These are phyloP conservation scores for Cephalotrichum gorgonifer DNA, from an alignment of 2,329 filamentous ascomycete genomes.

Conservation along the genomic window DNA sequence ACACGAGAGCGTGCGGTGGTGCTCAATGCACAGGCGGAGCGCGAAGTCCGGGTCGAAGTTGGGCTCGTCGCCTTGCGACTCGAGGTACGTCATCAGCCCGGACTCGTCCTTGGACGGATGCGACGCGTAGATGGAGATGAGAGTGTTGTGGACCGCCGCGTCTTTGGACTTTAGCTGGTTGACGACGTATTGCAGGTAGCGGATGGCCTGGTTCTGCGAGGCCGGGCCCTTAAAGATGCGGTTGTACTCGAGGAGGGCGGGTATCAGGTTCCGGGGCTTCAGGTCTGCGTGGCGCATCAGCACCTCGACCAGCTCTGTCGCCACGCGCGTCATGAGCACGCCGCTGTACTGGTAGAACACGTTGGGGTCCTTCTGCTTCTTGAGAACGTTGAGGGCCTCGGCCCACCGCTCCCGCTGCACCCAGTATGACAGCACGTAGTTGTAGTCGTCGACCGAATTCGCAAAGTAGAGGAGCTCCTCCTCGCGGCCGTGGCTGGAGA, in stretches of 20 bases:
- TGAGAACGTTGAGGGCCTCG: slow-evolving; percentile 78
- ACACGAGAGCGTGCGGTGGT: slow-evolving; percentile 85
- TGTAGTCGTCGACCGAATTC: slow-evolving; percentile 78
- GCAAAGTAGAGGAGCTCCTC: slow-evolving; percentile 89
- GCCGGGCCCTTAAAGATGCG: slow-evolving; percentile 60
- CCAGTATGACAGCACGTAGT: slow-evolving; percentile 95
- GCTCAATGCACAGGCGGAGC: slow-evolving; percentile 86
- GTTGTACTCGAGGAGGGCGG: slow-evolving; percentile 89
- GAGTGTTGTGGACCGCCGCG: slow-evolving; percentile 89
- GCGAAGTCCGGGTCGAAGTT: slow-evolving; percentile 94
- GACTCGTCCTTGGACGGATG: slow-evolving; percentile 75
- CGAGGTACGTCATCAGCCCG: slow-evolving; percentile 76
- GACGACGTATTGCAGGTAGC: slow-evolving; percentile 89
- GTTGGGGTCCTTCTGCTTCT: slow-evolving; percentile 83
- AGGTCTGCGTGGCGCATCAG: slow-evolving; percentile 85
- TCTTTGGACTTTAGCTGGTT: slow-evolving; percentile 72
- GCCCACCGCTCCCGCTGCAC: slow-evolving; percentile 88
- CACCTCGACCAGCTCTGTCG: slow-evolving; percentile 84
- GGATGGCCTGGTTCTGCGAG: slow-evolving; percentile 76
- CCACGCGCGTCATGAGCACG: slow-evolving; percentile 85
- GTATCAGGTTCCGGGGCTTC: slow-evolving; percentile 79
- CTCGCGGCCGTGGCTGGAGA: slow-evolving; percentile 90
- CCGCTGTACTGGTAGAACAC: slow-evolving; percentile 96
- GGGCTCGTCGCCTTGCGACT: slow-evolving; percentile 78
- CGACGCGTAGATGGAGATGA: slow-evolving; percentile 91